Conservation (phyloP, 176 grass and related monocot species). For the bread wheat (Triticum aestivum) region IWGSC_CS_RefSeq_v2.1 NC_057811.1:474830735-474831234, state of each 20-base stretch:
- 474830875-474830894: too few relatives aligned
- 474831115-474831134: not conserved
- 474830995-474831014: not conserved
- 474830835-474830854: not conserved
- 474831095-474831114: slow-evolving; percentile 53
- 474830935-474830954: not conserved
- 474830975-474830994: not conserved
- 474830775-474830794: too few relatives aligned
- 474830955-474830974: not conserved
- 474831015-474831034: not conserved
- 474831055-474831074: slow-evolving; percentile 15
- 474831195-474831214: slow-evolving; percentile 24
- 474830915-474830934: not conserved
- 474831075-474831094: slow-evolving; percentile 19
- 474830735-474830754: not conserved
- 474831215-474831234: slow-evolving; percentile 7
- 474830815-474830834: not conserved
- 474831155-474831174: not conserved
- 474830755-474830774: not conserved
- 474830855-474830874: not conserved
- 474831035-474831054: slow-evolving; percentile 14
- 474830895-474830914: not conserved
- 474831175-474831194: slow-evolving; percentile 46
- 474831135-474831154: not conserved
- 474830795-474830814: too few relatives aligned